Evolutionary conservation across 345 rosid genomes (phyloP).

Genomic region (Trapa bicornis): DNA sequence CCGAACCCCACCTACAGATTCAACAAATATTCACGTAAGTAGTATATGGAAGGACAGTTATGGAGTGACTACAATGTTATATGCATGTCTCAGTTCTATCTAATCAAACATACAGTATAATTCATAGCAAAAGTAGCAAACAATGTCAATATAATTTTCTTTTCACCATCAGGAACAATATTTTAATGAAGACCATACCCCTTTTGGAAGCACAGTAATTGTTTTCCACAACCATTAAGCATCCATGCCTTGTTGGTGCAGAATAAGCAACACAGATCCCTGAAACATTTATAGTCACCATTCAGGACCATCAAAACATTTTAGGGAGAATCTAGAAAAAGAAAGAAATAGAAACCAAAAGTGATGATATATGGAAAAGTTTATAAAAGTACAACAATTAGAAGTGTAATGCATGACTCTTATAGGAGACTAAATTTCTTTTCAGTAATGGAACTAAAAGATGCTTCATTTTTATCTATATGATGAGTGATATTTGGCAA

Average conservation of each 20-base stretch:
- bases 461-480: neutral
- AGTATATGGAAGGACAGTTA: neutral
- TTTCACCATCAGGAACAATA: neutral
- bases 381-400: too few species aligned
- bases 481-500: too few species aligned
- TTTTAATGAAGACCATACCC: slow-evolving; percentile 26
- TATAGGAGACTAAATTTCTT: neutral
- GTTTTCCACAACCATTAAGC: slow-evolving; percentile 78
- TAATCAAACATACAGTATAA: slow-evolving; percentile 1
- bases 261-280: slow-evolving; percentile 67
- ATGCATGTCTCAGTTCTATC: neutral
- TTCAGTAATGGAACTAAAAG: neutral
- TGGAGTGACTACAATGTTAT: too few species aligned
- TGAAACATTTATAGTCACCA: slow-evolving; percentile 16
- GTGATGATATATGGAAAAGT: neutral
- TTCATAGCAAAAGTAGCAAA: neutral
- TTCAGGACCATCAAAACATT: neutral
- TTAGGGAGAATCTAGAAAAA: neutral
- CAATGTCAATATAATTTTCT: neutral
- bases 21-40: neutral
- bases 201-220: slow-evolving; percentile 86
- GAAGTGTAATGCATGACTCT: neutral
- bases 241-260: slow-evolving; percentile 73
- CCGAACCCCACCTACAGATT: slow-evolving; percentile 67
- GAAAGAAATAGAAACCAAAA: neutral